Evolutionary conservation across 2,329 filamentous ascomycete genomes (phyloP), one percentile per base, ranked within the genome.

Genomic region (Penicillium concentricum): DNA sequence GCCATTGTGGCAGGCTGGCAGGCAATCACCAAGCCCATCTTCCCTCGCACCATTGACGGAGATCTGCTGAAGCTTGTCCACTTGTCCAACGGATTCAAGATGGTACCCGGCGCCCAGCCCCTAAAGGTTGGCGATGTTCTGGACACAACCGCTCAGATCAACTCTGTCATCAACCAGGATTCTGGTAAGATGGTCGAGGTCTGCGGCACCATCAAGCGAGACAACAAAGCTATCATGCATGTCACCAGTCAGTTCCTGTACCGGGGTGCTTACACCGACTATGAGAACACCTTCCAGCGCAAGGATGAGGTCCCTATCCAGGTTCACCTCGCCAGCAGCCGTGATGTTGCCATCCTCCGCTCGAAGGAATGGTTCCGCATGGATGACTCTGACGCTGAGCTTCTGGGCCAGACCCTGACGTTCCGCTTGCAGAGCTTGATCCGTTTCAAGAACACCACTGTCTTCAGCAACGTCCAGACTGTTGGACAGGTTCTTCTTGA

Each of bases 171-270:
- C 80, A 99, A 97, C 79, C 92, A 99, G 75, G 92, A 96, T 15
- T 92, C 94, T 58, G 94, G 94, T 46, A 99, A 99, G 83, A 97
- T 99, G 92, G 95, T 99, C 18, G 95, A 99, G 77, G 93, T 99
- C n/a, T 97, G 92, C 69, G 94, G 94, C 61, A 99, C 94, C 6
- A 96, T 99, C 69, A 88, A 84, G 52, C 89, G 94, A 42, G 86
- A 92, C 52, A 89, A 89, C 26, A 77, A 90, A 74, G 83, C 92
- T 6, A 91, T 99, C 61, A 99, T 99, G 94, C 92, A 99, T 73
- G 94, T 99, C 28, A 97, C 92, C 13, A 97, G 92, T 61, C 94
- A 99, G 76, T 99, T 99, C 84, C 77, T 99, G 69, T 99, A 99
- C 82, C 89, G 95, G 48, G 94, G 94, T 55, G 82, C 83, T 30